These are phyloP conservation scores for Hordeum pubiflorum DNA, from an alignment of 202 grass and related monocot species.

Conservation along the genomic window DNA sequence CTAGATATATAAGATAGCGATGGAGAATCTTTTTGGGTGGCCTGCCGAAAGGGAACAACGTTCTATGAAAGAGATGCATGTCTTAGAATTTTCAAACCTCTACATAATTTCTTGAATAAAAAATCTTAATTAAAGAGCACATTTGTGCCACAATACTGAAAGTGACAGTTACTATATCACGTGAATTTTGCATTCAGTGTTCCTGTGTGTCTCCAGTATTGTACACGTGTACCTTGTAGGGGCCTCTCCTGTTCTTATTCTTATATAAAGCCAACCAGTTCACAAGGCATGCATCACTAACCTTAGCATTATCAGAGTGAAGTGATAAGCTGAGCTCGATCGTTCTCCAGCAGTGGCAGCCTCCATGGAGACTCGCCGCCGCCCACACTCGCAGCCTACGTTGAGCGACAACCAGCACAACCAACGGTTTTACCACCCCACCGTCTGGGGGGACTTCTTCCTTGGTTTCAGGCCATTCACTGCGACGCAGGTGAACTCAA, in stretches of 20 bases:
- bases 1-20: background rate
- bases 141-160: background rate
- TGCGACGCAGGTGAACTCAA: background rate
- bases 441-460: background rate
- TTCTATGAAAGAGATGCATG: background rate
- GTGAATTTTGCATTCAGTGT: background rate
- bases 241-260: background rate
- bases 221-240: background rate
- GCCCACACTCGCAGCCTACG: background rate
- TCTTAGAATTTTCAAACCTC: background rate
- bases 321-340: background rate
- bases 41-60: background rate
- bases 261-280: background rate
- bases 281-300: background rate
- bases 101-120: background rate
- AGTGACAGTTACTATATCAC: background rate
- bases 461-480: background rate
- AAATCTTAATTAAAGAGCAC: background rate
- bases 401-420: background rate
- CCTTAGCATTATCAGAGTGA: background rate
- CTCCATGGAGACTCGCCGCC: background rate
- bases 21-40: background rate
- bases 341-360: background rate
- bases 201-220: too few species aligned
- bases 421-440: background rate